Evolutionary conservation across 2,329 filamentous ascomycete genomes (phyloP).

Genomic region (Zymoseptoria pseudotritici): DNA sequence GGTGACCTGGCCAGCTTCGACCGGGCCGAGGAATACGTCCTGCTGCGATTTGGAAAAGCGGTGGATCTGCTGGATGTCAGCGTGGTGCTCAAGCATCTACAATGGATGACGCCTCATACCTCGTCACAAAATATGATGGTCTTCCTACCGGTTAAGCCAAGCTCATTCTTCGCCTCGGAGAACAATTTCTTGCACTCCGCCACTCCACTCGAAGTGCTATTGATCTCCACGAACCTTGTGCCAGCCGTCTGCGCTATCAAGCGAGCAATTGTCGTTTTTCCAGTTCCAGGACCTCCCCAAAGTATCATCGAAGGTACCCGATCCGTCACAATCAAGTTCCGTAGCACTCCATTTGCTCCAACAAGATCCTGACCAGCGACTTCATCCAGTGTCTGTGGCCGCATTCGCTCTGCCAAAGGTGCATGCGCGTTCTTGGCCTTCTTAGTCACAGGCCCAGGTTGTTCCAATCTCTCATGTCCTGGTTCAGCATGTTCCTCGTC

Average conservation of each 20-base stretch:
- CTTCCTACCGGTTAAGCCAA: conserved; percentile 72
- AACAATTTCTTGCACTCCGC: conserved; percentile 91
- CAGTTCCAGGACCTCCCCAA: conserved; percentile 76
- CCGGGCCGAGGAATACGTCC: conserved; percentile 86
- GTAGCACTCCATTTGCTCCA: conserved; percentile 72
- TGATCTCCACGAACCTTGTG: conserved; percentile 88
- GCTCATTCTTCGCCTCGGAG: conserved; percentile 70
- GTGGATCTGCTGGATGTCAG: conserved; percentile 61
- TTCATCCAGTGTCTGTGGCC: conserved; percentile 73
- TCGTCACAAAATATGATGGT: conserved; percentile 92
- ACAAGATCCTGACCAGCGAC: conserved; percentile 90
- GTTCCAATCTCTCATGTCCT: conserved; percentile 9
- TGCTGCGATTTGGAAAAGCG: conserved; percentile 87
- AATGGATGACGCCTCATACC: neutral
- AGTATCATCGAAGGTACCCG: conserved; percentile 91
- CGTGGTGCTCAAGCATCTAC: neutral
- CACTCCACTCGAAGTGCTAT: conserved; percentile 82
- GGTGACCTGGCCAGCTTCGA: conserved; percentile 83
- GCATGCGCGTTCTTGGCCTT: conserved; percentile 60
- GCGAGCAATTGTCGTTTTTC: conserved; percentile 86
- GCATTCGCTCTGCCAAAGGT: conserved; percentile 89
- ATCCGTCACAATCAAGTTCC: conserved; percentile 77
- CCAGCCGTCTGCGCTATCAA: conserved; percentile 79
- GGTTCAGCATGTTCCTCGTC: conserved; percentile 12
- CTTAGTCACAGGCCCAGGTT: conserved; percentile 51